Evolutionary conservation across 306 rosid genomes (phyloP).

Genomic region (Casuarina equisetifolia): DNA sequence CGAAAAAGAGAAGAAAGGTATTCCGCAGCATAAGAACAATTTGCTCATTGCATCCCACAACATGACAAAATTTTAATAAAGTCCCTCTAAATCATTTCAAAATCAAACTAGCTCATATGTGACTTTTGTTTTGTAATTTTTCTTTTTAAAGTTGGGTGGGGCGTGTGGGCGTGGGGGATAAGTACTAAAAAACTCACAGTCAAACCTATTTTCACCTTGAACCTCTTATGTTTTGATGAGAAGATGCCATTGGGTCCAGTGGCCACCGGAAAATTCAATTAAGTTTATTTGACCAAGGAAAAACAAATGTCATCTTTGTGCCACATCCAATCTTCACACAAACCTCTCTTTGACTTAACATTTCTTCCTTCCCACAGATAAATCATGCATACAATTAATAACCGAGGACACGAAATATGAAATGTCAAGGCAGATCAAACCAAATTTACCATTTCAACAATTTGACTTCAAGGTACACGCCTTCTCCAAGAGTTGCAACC

Average conservation of each 20-base stretch:
- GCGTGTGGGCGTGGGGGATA: background rate
- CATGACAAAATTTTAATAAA: background rate
- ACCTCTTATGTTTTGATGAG: background rate
- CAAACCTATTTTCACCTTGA: background rate
- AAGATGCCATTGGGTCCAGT: background rate
- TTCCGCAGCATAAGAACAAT: slow-evolving; percentile 28
- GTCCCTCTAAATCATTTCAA: background rate
- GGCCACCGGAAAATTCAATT: slow-evolving; percentile 8
- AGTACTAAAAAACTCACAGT: background rate
- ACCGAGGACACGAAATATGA: slow-evolving; percentile 21
- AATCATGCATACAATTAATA: slow-evolving; percentile 34
- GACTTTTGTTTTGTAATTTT: background rate
- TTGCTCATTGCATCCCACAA: background rate
- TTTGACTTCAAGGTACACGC: slow-evolving; percentile 94
- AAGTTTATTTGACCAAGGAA: slow-evolving; percentile 21
- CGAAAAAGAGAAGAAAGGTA: background rate
- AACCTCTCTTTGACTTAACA: slow-evolving; percentile 96
- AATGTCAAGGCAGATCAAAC: slow-evolving; percentile 20
- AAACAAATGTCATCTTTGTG: slow-evolving; percentile 28
- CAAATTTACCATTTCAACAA: slow-evolving; percentile 71
- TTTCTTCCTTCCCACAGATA: slow-evolving; percentile 91
- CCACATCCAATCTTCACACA: slow-evolving; percentile 24
- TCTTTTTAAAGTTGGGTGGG: background rate
- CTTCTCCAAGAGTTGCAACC: slow-evolving; percentile 97
- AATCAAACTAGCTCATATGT: background rate